Evolutionary conservation across 2,329 filamentous ascomycete species (phyloP).

Genomic region (Pseudogymnoascus sp.): DNA sequence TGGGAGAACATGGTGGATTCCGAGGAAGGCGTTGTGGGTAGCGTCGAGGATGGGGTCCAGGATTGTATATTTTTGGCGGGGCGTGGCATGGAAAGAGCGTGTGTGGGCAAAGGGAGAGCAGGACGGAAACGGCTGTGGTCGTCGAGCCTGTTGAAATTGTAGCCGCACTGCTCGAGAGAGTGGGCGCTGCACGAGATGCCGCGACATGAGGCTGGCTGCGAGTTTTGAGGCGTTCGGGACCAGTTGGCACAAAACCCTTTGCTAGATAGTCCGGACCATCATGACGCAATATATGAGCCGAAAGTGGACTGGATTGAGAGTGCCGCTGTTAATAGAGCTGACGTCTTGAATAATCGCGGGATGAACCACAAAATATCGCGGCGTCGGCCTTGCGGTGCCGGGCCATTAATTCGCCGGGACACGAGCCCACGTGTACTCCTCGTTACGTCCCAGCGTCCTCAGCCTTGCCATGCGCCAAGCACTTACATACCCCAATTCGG

Average conservation of each 20-base stretch:
- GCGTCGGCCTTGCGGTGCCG: neutral
- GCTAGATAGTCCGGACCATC: neutral
- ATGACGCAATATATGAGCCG: neutral
- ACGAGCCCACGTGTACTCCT: neutral
- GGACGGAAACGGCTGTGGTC: neutral
- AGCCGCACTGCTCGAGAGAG: constrained; percentile 3
- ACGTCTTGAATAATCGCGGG: neutral
- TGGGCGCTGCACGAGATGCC: neutral
- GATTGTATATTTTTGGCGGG: neutral
- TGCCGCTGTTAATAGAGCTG: neutral
- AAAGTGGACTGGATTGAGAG: neutral
- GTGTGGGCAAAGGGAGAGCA: neutral
- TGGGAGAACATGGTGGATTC: constrained; percentile 43
- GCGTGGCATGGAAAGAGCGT: constrained; percentile 2
- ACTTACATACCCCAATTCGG: neutral
- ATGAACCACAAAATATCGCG: neutral
- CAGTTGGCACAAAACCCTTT: neutral
- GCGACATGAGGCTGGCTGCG: neutral
- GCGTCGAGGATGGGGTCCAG: constrained; percentile 35
- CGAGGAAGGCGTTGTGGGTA: constrained; percentile 38
- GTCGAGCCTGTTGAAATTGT: neutral
- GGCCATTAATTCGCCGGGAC: neutral
- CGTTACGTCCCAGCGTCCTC: neutral
- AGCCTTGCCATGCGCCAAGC: constrained; percentile 2
- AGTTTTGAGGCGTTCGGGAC: neutral